These are phyloP conservation scores for Globisporangium cystogenes DNA, from an alignment of 352 stramenopile genomes.

Conservation along the genomic window DNA sequence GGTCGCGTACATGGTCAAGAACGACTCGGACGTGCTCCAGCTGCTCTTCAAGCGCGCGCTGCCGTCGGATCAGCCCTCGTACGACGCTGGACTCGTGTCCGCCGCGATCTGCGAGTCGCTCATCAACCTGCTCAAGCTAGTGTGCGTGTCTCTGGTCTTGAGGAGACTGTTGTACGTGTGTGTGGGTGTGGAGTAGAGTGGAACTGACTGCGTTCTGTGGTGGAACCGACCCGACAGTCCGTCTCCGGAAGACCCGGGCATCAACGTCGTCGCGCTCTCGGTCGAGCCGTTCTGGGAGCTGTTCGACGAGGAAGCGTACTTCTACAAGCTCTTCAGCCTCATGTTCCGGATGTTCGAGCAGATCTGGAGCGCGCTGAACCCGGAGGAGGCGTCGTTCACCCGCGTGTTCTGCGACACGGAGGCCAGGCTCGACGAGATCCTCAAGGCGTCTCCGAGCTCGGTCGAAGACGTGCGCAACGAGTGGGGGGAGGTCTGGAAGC, in stretches of 20 bases:
- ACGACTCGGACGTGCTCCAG: slow-evolving; percentile 33
- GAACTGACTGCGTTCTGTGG: too few species aligned
- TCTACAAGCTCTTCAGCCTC: slow-evolving; percentile 71
- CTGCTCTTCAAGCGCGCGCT: slow-evolving; percentile 48
- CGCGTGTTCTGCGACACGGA: slow-evolving; percentile 77
- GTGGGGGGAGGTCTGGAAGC: slow-evolving; percentile 48
- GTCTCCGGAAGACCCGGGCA: slow-evolving; percentile 44
- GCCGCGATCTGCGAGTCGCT: slow-evolving; percentile 68
- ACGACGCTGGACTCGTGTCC: slow-evolving; percentile 61
- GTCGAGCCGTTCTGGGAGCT: slow-evolving; percentile 81
- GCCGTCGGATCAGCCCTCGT: slow-evolving; percentile 48
- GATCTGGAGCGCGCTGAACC: slow-evolving; percentile 50
- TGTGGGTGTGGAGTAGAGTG: background rate
- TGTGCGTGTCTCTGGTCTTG: slow-evolving; percentile 26
- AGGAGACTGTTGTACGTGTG: too few species aligned
- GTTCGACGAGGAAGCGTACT: slow-evolving; percentile 76
- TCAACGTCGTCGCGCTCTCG: slow-evolving; percentile 76
- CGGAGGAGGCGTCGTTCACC: slow-evolving; percentile 72
- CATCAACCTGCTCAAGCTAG: slow-evolving; percentile 65
- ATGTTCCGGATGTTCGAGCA: slow-evolving; percentile 77
- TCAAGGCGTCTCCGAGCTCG: slow-evolving; percentile 50
- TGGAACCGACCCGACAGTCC: slow-evolving; percentile 22
- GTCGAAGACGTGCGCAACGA: slow-evolving; percentile 64
- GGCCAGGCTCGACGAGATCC: slow-evolving; percentile 52
- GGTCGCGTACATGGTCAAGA: slow-evolving; percentile 64